Conservation (phyloP, 2,329 filamentous ascomycete genomes). For the Thermothelomyces thermophilus region DNA sequence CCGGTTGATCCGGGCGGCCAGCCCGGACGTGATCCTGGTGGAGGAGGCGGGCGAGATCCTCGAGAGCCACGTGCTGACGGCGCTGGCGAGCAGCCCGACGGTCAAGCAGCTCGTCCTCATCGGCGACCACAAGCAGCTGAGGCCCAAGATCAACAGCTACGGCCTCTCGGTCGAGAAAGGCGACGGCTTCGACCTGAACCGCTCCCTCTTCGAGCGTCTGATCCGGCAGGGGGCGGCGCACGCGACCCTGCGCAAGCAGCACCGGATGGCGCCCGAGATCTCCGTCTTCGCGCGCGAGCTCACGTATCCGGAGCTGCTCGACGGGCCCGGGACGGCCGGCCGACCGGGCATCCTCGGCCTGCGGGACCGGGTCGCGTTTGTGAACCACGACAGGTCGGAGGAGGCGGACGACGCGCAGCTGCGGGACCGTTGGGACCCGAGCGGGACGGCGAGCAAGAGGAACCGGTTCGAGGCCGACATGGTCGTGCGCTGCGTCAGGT, state of each 20-base stretch:
- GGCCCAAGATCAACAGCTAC: slow-evolving; percentile 53
- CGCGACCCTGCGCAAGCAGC: slow-evolving; percentile 47
- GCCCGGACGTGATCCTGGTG: slow-evolving; percentile 56
- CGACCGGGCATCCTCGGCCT: slow-evolving; percentile 50
- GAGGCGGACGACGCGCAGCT: slow-evolving; percentile 35
- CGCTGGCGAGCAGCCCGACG: slow-evolving; percentile 50
- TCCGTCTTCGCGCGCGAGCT: slow-evolving; percentile 50
- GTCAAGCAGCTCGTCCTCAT: slow-evolving; percentile 58
- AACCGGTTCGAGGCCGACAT: slow-evolving; percentile 62
- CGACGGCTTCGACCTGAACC: slow-evolving; percentile 47
- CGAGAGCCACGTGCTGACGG: slow-evolving; percentile 56
- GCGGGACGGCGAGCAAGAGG: slow-evolving; percentile 46
- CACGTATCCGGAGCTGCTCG: slow-evolving; percentile 51
- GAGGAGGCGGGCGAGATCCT: slow-evolving; percentile 66
- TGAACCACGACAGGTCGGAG: slow-evolving; percentile 57
- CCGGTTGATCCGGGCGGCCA: slow-evolving; percentile 44
- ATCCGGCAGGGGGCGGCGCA: slow-evolving; percentile 27
- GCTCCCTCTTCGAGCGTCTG: slow-evolving; percentile 56
- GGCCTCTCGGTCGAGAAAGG: slow-evolving; percentile 48
- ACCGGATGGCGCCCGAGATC: slow-evolving; percentile 60
- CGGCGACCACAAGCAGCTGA: slow-evolving; percentile 57
- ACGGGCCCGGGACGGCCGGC: slow-evolving; percentile 43
- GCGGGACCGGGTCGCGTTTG: slow-evolving; percentile 53
- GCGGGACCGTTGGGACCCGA: slow-evolving; percentile 45
- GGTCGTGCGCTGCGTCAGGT: slow-evolving; percentile 57